A percentile compares a stretch with the other conserved stretches of the same genome.
These are phyloP conservation scores for Lactarius trivialis DNA, from an alignment of 768 basidiomycete genomes.

Conservation along the genomic window DNA sequence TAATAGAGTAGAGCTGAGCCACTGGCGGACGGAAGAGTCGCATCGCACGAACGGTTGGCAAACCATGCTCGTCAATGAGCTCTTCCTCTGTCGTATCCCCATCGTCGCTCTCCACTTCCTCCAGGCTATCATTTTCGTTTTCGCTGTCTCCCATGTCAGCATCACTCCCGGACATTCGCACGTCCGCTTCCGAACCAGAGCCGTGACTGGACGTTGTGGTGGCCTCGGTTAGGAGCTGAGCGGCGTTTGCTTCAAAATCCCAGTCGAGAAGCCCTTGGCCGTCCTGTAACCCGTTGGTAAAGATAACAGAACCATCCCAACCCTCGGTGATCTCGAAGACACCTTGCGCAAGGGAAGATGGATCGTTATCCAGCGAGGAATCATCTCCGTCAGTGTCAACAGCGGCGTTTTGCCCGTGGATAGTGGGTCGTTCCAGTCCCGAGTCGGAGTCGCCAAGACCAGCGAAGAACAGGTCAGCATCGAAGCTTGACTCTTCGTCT, in stretches of 20 bases:
- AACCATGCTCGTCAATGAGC: slow-evolving; percentile 65
- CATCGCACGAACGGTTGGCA: slow-evolving; percentile 74
- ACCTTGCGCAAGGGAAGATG: slow-evolving; percentile 16
- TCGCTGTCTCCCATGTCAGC: slow-evolving; percentile 36
- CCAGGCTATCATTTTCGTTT: slow-evolving; percentile 35
- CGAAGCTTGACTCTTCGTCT: slow-evolving; percentile 69
- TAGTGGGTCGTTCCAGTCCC: slow-evolving; percentile 36
- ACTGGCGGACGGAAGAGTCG: slow-evolving; percentile 61
- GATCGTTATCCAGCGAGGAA: slow-evolving; percentile 13
- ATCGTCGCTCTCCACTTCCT: slow-evolving; percentile 34
- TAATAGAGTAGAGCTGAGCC: slow-evolving; percentile 48
- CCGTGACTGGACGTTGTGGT: slow-evolving; percentile 40
- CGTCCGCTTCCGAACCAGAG: slow-evolving; percentile 40
- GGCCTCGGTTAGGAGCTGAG: slow-evolving; percentile 41
- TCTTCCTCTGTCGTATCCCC: slow-evolving; percentile 83
- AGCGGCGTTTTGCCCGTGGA: slow-evolving; percentile 26
- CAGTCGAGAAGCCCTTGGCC: slow-evolving; percentile 55
- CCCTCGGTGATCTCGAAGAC: slow-evolving; percentile 60
- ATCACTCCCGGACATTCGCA: slow-evolving; percentile 40
- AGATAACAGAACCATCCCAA: slow-evolving; percentile 72
- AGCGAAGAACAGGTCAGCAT: slow-evolving; percentile 80
- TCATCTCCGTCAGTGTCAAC: slow-evolving; percentile 33
- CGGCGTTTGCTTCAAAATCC: slow-evolving; percentile 62
- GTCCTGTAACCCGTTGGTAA: slow-evolving; percentile 57
- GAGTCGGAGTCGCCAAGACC: slow-evolving; percentile 53